Evolutionary conservation across 2,329 filamentous ascomycete genomes (phyloP).

Genomic region (Paramyrothecium roridum): DNA sequence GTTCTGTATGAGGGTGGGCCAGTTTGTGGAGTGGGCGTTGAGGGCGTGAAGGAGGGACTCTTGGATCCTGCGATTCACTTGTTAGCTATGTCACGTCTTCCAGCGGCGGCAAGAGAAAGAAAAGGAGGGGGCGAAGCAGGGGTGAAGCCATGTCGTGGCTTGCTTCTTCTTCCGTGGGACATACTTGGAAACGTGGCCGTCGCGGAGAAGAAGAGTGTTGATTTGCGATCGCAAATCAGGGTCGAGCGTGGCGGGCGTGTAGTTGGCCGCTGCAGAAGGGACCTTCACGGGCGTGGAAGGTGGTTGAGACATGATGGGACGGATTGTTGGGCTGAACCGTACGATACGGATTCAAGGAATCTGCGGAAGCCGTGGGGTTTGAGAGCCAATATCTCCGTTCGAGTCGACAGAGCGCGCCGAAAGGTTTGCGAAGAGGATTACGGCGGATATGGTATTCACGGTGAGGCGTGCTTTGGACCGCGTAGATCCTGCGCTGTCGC

Average conservation of each 20-base stretch:
- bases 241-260: slow-evolving; percentile 59
- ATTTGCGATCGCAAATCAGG: slow-evolving; percentile 61
- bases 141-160: no score
- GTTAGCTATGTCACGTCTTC: background rate
- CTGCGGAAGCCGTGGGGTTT: no score
- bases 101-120: background rate
- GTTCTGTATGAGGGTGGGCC: slow-evolving; percentile 57
- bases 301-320: slow-evolving; percentile 39
- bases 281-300: slow-evolving; percentile 59
- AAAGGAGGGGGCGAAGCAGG: background rate
- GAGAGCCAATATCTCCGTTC: no score
- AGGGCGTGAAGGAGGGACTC: slow-evolving; percentile 61
- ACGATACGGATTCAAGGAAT: no score
- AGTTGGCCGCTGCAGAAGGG: slow-evolving; percentile 54
- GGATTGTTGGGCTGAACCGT: no score
- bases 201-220: slow-evolving; percentile 54
- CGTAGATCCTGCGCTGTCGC: no score
- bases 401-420: no score
- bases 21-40: slow-evolving; percentile 57
- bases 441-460: no score
- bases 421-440: no score
- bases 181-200: slow-evolving; percentile 59
- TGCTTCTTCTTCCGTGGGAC: slow-evolving; percentile 8
- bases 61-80: slow-evolving; percentile 49
- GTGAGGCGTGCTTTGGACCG: no score